phyloP scores from a whole-genome alignment of 164 flowering plant genomes.

The Echeveria elegans region DNA sequence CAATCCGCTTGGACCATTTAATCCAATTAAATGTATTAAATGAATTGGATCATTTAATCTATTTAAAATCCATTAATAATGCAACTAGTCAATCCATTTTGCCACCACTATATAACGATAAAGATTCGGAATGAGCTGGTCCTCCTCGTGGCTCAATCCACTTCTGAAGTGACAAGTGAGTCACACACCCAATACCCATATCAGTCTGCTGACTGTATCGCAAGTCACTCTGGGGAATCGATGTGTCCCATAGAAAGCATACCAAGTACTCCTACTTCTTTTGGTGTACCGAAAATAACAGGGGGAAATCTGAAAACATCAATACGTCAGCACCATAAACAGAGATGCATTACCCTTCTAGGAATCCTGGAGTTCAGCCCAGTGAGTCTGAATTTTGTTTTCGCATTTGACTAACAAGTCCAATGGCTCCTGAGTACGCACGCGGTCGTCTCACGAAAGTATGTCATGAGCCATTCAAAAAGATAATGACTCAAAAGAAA shows the following conservation, averaged over 20 bases:
- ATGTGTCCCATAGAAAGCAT: constrained; percentile 99
- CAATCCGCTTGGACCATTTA: too few species aligned
- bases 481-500: neutral
- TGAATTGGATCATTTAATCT: too few species aligned
- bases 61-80: too few species aligned
- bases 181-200: constrained; percentile 97
- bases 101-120: too few species aligned
- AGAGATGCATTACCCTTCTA: too few species aligned
- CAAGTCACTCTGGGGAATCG: constrained; percentile 97
- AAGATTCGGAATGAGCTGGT: constrained; percentile 96
- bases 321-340: too few species aligned
- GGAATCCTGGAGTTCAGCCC: constrained; percentile 99
- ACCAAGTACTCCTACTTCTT: constrained; percentile 99
- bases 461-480: constrained; percentile 84
- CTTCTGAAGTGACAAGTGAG: constrained; percentile 97
- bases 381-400: constrained; percentile 95
- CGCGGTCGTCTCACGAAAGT: constrained; percentile 99
- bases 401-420: constrained; percentile 98
- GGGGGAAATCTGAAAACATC: constrained; percentile 96
- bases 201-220: constrained; percentile 98
- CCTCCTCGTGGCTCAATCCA: constrained; percentile 99
- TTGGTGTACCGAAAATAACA: constrained; percentile 94
- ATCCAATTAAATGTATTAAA: too few species aligned
- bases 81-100: too few species aligned
- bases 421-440: constrained; percentile 92